Evolutionary conservation across 768 basidiomycete species (phyloP), one percentile per base, ranked within the genome.

Genomic region (Tulasnella sp.): DNA sequence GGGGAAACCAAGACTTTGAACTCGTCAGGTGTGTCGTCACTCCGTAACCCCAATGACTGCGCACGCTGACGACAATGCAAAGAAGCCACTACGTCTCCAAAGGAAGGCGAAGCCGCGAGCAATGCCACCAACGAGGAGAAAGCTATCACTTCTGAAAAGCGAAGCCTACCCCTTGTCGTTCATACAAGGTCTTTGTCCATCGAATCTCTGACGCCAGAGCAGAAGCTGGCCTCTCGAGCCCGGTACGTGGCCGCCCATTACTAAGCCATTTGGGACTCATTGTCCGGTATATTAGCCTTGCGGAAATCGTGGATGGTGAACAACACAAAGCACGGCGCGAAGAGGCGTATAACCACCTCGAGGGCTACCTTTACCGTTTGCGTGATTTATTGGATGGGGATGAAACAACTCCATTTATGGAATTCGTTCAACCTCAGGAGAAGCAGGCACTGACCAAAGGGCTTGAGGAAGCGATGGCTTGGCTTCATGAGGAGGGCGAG

Each of bases 341-440:
- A 64, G 96, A 98, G 67, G 89, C 90, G 2, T 77, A 84, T 29
- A 99, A 99, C 69, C 75, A 78, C 23, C 79, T 99, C 50, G 96
- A 99, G 69, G 80, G 84, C 31, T 96, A 96, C 66, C 70, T 98
- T n/a, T 99, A 99, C 72, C 79, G 83, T 59, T 70, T 96, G 32
- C 82, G 88, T 19, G 91, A 91, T 65, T 74, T 94, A 8, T 73
- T 97, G 29, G 81, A 84, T 36, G 77, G 79, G 9, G 78, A 79
- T 62, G 63, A 70, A 4, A 76, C 80, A 6, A 79, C 83, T 6
- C 86, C 89, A 2, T 87, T 98, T 71, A 80, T 81, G 69, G 84
- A 86, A 65, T 93, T 84, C 67, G 93, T 91, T 4, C 83, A 83
- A 61, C 70, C 74, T 7, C 66, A 67, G 5, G 96, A 99, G 68